phyloP scores from a whole-genome alignment of 2,329 filamentous ascomycete genomes.

The Neofusicoccum laricinum region DNA sequence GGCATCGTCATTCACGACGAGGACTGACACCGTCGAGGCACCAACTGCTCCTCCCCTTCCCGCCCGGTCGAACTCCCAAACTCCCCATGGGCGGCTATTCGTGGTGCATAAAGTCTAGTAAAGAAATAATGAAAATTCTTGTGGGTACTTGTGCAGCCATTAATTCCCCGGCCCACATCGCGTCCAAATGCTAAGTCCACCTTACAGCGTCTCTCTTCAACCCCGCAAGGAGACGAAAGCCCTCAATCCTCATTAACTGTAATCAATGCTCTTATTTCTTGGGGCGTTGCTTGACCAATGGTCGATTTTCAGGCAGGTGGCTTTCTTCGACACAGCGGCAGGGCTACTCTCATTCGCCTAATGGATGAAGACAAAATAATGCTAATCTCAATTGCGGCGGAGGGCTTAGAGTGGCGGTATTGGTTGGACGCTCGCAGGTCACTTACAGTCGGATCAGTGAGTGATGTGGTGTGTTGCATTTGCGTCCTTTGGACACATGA shows the following conservation, averaged over 20 bases:
- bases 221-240: too few relatives aligned
- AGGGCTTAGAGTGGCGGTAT: too few relatives aligned
- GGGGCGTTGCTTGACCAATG: not conserved
- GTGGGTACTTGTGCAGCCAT: too few relatives aligned
- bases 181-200: too few relatives aligned
- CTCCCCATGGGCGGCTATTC: too few relatives aligned
- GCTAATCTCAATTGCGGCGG: too few relatives aligned
- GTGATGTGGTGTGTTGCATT: not conserved
- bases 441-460: not conserved
- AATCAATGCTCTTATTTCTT: not conserved
- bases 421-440: not conserved
- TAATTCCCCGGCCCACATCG: too few relatives aligned
- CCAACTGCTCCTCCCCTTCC: not conserved
- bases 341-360: not conserved
- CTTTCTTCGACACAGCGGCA: not conserved
- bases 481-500: not conserved
- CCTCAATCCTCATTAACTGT: too few relatives aligned
- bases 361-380: not conserved
- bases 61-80: too few relatives aligned
- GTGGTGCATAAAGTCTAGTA: not conserved
- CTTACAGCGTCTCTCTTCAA: too few relatives aligned
- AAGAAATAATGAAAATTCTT: too few relatives aligned
- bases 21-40: not conserved
- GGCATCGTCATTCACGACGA: slow-evolving; percentile 82
- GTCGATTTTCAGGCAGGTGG: not conserved